A percentile compares a stretch with the other conserved stretches of the same genome.
Evolutionary conservation across 441 rosid genomes (phyloP).

Genomic region (Pelargonium myrrhifolium): DNA sequence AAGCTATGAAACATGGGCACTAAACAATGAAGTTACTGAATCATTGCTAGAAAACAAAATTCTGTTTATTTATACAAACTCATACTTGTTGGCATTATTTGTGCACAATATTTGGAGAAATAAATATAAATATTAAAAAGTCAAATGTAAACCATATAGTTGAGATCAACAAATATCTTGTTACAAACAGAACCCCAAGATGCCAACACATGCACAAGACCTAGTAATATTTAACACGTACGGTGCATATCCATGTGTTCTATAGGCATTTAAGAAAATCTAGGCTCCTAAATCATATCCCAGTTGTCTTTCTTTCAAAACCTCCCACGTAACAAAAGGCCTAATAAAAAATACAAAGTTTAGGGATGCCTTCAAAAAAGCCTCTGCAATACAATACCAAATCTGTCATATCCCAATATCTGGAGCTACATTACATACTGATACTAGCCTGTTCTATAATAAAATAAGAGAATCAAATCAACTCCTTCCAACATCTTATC

Average conservation of each 20-base stretch:
- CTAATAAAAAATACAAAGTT: not conserved
- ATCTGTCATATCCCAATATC: not conserved
- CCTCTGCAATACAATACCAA: not conserved
- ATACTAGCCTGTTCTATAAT: not conserved
- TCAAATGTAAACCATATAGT: not conserved
- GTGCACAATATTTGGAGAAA: not conserved
- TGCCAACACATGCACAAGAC: not conserved
- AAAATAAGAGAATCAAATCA: not conserved
- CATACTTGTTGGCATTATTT: not conserved
- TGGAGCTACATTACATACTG: not conserved
- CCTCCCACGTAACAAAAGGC: not conserved
- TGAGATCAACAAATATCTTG: not conserved
- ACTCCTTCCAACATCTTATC: not conserved
- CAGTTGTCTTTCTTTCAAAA: not conserved
- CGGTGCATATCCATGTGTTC: not conserved
- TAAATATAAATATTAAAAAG: not conserved
- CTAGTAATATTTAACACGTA: not conserved
- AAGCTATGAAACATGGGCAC: conserved; percentile 1
- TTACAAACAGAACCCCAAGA: not conserved
- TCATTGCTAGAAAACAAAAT: not conserved
- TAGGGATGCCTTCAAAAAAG: not conserved
- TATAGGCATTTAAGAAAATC: not conserved
- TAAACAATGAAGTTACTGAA: not conserved
- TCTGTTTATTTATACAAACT: not conserved
- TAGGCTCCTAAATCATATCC: not conserved